Evolutionary conservation across 208 protist species (phyloP), one percentile per base, ranked within the genome.

Genomic region (Wallacemonas sp.): DNA sequence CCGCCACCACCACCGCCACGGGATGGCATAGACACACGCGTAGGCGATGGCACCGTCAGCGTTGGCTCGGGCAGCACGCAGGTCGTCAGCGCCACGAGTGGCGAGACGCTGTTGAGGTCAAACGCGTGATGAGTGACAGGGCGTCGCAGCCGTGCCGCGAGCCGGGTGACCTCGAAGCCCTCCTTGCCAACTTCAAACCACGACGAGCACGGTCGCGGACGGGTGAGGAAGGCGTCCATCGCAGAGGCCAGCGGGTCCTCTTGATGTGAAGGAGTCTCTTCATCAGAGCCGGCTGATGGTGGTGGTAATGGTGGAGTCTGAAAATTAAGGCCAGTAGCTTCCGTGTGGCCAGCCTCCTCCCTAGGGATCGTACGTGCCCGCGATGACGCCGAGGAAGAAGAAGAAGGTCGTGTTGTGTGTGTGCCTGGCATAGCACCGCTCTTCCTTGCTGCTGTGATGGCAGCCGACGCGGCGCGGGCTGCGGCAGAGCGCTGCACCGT

Each of bases 91-190:
- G 79, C 74, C 19, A 76, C 74, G 41, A 85, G 58, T 2, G 79
- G 79, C 4, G 79, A 85, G 38, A 85, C 61, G 68, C 71, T 61
- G 33, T 68, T 64, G 17, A 79, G 36, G 63, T 85, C 79, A 67
- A 85, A 85, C 2, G 60, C 49, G 27, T 46, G 75, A 15, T 68
- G 66, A n/a, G 77, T 66, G 17, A 63, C 61, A 6, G 66, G 65
- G 41, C 75, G 74, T 17, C 60, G 66, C 53, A 81, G 77, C 31
- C 42, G 45, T 44, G 75, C 72, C 22, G 69, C 66, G 3, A 72
- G 62, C 1, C 26, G 69, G 39, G 0, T 30, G 51, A 14, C n/a
- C 26, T 39, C 51, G 17, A 33, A 12, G 36, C n/a, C 19, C 51
- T 19, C 51, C 30, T 58, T 58, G 51, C 51, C 51, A 2, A 58